These are phyloP conservation scores for Pseudocohnilembus persalinus DNA, from an alignment of 169 alveolate species.

Conservation along the genomic window DNA sequence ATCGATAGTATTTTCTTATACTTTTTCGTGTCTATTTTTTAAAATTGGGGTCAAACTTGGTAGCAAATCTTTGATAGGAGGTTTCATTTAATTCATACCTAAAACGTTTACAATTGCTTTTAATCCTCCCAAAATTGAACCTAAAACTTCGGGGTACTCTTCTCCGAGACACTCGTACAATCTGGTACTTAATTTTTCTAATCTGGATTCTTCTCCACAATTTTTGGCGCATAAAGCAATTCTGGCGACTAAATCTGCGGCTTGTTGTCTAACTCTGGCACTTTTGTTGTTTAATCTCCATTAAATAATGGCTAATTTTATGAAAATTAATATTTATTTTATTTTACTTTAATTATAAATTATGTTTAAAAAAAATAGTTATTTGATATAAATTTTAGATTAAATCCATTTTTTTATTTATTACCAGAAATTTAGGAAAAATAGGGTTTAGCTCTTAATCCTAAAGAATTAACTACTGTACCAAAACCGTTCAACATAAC, in stretches of 20 bases:
- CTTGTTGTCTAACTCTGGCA: slow-evolving; percentile 98
- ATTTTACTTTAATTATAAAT: too few relatives aligned
- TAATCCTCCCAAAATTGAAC: slow-evolving; percentile 97
- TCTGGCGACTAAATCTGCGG: slow-evolving; percentile 97
- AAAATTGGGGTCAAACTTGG: slow-evolving; percentile 99
- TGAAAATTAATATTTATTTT: too few relatives aligned
- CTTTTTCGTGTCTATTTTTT: slow-evolving; percentile 99
- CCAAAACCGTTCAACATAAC: slow-evolving; percentile 97
- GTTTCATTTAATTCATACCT: slow-evolving; percentile 98
- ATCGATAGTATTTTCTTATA: slow-evolving; percentile 97
- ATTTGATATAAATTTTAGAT: too few relatives aligned
- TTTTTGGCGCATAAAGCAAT: slow-evolving; percentile 96
- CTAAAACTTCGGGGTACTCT: slow-evolving; percentile 99
- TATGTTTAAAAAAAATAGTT: too few relatives aligned
- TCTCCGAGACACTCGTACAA: slow-evolving; percentile 98
- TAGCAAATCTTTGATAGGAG: slow-evolving; percentile 99
- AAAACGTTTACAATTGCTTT: slow-evolving; percentile 98
- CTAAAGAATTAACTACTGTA: slow-evolving; percentile 95
- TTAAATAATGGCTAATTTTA: slow-evolving; percentile 80
- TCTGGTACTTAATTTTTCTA: slow-evolving; percentile 97
- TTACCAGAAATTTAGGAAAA: slow-evolving; percentile 97
- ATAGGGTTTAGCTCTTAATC: slow-evolving; percentile 96
- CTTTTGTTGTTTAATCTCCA: slow-evolving; percentile 96
- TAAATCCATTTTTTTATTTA: too few relatives aligned
- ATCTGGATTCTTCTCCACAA: slow-evolving; percentile 97